Conservation (phyloP, 2,329 filamentous ascomycete genomes). For the Colletotrichum euphorbiae region DNA sequence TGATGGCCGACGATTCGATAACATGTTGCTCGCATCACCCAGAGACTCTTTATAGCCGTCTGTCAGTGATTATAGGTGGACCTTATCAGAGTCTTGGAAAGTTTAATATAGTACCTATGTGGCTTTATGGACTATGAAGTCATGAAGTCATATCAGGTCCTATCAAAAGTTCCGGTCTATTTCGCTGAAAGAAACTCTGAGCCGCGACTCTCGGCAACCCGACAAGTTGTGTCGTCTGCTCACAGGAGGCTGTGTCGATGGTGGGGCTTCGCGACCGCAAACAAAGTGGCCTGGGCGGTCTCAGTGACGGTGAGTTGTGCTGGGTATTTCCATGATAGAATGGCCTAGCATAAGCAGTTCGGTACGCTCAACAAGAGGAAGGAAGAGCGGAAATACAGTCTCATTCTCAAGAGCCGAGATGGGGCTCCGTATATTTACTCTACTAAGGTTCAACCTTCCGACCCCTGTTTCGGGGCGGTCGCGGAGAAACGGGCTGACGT, state of each 20-base stretch:
- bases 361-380: background rate
- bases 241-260: constrained; percentile 5
- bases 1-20: background rate
- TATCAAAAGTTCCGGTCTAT: background rate
- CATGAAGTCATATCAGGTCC: background rate
- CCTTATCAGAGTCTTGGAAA: background rate
- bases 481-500: background rate
- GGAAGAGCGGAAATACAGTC: background rate
- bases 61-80: background rate
- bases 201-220: background rate
- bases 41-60: background rate
- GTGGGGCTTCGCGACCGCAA: background rate
- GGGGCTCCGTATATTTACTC: background rate
- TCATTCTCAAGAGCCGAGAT: no score
- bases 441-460: background rate
- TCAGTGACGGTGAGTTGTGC: background rate
- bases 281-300: background rate
- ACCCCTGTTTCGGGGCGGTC: constrained; percentile 2
- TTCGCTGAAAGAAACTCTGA: background rate
- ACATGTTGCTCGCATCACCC: background rate
- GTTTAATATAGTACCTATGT: background rate
- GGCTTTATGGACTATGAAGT: background rate
- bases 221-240: background rate
- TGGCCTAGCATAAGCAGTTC: background rate
- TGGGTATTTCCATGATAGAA: background rate